Evolutionary conservation across 768 basidiomycete species (phyloP), one percentile per base, ranked within the genome.

Genomic region (Galerina marginata): DNA sequence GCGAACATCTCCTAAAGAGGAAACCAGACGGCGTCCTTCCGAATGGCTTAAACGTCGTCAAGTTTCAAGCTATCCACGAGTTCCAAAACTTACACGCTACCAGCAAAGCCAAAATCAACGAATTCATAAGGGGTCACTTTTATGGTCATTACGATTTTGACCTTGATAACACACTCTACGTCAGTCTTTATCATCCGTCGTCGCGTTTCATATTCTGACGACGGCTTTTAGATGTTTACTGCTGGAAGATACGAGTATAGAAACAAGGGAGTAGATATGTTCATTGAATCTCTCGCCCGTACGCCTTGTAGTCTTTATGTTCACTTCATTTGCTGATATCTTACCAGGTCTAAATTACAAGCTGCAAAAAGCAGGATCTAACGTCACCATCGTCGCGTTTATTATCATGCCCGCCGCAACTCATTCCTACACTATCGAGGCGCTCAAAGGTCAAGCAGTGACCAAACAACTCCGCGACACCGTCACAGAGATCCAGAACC

Each of bases 211-310:
- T 50, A 12, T 10, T 29, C 42, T 15, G 60, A 40, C 55, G 48
- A 9, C 66, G 50, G 10, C 40, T 37, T 54, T 15, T 71, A 97
- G 92, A 88, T 98, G 86, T 99, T 99, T 78, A 99, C 95, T 14
- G 97, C 97, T n/a, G 97, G 97, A 43, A 87, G 97, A 45, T 99
- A 99, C 75, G 97, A 99, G 75, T 99, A 97, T 75, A 85, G 97
- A 43, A 99, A 99, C 81, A 99, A 99, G 80, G 97, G 97, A 57
- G 95, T 99, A 33, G 97, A 99, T 72, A 97, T 99, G 96, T 99
- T 98, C 74, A 96, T 99, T 66, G 97, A 99, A 77, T 84, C 91
- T 15, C 86, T 99, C 58, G 97, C 96, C 29, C 93, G 96, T 87
- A 65, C 47, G 84, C 75, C 38, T 39, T 55, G 4, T 40, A 42